Evolutionary conservation across 225 moss, liverwort and hornwort species (phyloP).

Genomic region (Marchantia paleacea): DNA sequence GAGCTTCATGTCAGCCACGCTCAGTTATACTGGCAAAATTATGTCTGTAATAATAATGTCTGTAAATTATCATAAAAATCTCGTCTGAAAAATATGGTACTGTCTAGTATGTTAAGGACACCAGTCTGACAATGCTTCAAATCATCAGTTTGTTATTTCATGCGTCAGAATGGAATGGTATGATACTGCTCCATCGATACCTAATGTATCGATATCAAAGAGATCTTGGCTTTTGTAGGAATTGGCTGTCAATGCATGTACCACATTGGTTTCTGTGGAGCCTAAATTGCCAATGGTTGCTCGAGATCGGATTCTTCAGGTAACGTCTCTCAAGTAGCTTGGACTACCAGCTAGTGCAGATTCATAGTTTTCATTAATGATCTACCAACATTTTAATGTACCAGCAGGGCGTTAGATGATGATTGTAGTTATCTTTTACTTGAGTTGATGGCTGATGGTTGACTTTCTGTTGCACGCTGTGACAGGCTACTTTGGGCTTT

Average conservation of each 20-base stretch:
- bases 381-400: too few species aligned
- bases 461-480: background rate
- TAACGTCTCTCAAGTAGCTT: conserved; percentile 15
- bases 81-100: too few species aligned
- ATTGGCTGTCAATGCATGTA: conserved; percentile 88
- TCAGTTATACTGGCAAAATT: background rate
- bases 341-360: too few species aligned
- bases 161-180: background rate
- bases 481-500: conserved; percentile 87
- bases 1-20: background rate
- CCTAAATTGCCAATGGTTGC: conserved; percentile 85
- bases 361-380: too few species aligned
- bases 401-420: too few species aligned
- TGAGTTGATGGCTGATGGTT: too few species aligned
- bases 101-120: background rate
- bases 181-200: background rate
- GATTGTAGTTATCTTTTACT: too few species aligned
- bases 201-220: too few species aligned
- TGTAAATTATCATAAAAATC: background rate
- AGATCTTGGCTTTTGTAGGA: conserved; percentile 49
- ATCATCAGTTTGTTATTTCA: background rate
- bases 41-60: background rate
- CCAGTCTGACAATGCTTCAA: background rate
- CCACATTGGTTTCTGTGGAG: conserved; percentile 94
- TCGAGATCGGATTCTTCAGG: conserved; percentile 94